These are phyloP conservation scores for Beauveria varroae DNA, from an alignment of 2,329 filamentous ascomycete genomes.

Conservation along the genomic window DNA sequence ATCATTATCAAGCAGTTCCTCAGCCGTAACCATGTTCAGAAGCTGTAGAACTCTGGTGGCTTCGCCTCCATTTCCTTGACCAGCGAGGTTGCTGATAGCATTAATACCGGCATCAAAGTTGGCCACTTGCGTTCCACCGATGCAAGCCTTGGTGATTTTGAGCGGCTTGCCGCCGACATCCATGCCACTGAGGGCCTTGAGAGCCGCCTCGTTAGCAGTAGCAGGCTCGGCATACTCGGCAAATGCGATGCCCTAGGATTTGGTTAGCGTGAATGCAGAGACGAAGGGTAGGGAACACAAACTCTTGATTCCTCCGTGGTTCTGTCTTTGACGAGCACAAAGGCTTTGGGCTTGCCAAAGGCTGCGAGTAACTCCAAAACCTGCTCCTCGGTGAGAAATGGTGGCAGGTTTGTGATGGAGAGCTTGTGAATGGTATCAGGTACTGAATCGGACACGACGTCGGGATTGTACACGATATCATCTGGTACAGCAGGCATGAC, in stretches of 20 bases:
- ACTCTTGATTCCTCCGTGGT: slow-evolving; percentile 81
- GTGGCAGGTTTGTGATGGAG: slow-evolving; percentile 80
- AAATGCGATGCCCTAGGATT: slow-evolving; percentile 77
- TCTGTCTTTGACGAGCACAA: slow-evolving; percentile 80
- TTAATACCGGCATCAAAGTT: slow-evolving; percentile 94
- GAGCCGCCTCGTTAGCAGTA: slow-evolving; percentile 67
- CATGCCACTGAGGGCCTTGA: slow-evolving; percentile 89
- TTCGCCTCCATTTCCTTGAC: slow-evolving; percentile 73
- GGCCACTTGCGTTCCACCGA: slow-evolving; percentile 86
- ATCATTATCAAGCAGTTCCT: slow-evolving; percentile 87
- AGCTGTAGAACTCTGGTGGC: slow-evolving; percentile 81
- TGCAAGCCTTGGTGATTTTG: slow-evolving; percentile 81
- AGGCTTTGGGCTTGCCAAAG: slow-evolving; percentile 90
- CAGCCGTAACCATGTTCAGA: slow-evolving; percentile 96
- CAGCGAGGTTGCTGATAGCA: slow-evolving; percentile 95
- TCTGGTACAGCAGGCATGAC: slow-evolving; percentile 79
- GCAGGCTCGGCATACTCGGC: slow-evolving; percentile 81
- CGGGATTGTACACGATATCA: slow-evolving; percentile 65
- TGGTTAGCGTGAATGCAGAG: slow-evolving; percentile 21
- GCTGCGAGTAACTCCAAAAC: slow-evolving; percentile 82
- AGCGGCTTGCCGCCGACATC: slow-evolving; percentile 81
- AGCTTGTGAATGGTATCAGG: slow-evolving; percentile 94
- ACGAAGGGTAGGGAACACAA: slow-evolving; percentile 29
- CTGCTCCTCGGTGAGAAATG: slow-evolving; percentile 83
- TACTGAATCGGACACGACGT: slow-evolving; percentile 71